Evolutionary conservation across 768 basidiomycete species (phyloP).

Genomic region (Trametopsis cervina): DNA sequence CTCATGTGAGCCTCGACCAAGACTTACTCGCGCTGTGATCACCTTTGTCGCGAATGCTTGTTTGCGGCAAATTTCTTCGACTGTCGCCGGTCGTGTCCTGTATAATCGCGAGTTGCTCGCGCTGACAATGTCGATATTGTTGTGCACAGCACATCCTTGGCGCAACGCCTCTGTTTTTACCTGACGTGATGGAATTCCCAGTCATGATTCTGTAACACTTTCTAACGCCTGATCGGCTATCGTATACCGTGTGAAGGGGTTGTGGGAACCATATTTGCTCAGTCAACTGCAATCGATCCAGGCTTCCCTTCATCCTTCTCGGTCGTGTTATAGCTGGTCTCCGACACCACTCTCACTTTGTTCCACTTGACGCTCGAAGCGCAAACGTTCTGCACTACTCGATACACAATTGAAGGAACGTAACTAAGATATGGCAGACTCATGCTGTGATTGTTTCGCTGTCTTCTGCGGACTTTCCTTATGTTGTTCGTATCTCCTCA

Average conservation of each 20-base stretch:
- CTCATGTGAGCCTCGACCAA: not conserved
- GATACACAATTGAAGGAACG: not conserved
- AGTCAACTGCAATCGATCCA: too few relatives aligned
- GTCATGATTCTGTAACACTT: too few relatives aligned
- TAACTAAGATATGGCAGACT: slow-evolving; percentile 7
- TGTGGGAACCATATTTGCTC: too few relatives aligned
- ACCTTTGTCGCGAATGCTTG: not conserved
- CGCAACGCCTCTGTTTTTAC: too few relatives aligned
- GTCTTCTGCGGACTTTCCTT: slow-evolving; percentile 9
- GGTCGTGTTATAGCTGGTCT: too few relatives aligned
- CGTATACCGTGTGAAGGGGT: too few relatives aligned
- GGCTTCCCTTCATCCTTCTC: too few relatives aligned
- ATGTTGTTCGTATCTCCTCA: not conserved
- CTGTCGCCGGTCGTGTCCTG: not conserved
- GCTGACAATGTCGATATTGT: too few relatives aligned
- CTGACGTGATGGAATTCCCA: too few relatives aligned
- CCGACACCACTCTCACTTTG: not conserved
- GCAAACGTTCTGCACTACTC: not conserved
- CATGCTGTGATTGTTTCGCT: not conserved
- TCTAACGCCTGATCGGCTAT: too few relatives aligned
- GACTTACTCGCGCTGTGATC: not conserved
- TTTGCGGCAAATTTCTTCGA: not conserved
- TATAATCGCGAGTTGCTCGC: too few relatives aligned
- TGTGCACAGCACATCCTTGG: too few relatives aligned
- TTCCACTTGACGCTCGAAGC: not conserved